These are phyloP conservation scores for Pogostemon cablin DNA, from an alignment of 257 asterid species.

Conservation along the genomic window DNA sequence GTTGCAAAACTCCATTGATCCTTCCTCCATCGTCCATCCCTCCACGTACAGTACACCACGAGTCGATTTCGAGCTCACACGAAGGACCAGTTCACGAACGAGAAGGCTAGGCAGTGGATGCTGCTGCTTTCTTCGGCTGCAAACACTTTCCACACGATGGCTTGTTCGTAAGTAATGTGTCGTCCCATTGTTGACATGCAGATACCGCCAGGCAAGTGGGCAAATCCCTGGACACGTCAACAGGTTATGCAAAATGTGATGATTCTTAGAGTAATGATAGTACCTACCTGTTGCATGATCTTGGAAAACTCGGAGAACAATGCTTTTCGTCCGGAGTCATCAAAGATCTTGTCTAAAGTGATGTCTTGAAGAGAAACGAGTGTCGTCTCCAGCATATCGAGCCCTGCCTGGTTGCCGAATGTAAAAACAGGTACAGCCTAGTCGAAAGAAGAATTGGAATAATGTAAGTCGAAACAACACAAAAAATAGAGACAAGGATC, in stretches of 20 bases:
- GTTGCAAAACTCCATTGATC: slow-evolving; percentile 40
- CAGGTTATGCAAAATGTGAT: not conserved
- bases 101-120: slow-evolving; percentile 85
- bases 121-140: slow-evolving; percentile 63
- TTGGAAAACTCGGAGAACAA: slow-evolving; percentile 74
- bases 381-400: slow-evolving; percentile 95
- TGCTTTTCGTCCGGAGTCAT: slow-evolving; percentile 75
- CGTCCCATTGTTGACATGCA: slow-evolving; percentile 99
- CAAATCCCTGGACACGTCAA: slow-evolving; percentile 58
- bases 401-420: slow-evolving; percentile 92
- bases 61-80: slow-evolving; percentile 38
- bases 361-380: slow-evolving; percentile 89
- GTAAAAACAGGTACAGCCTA: slow-evolving; percentile 87
- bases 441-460: not conserved
- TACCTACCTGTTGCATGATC: slow-evolving; percentile 89
- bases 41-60: not conserved
- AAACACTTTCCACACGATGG: slow-evolving; percentile 89
- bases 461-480: too few relatives aligned
- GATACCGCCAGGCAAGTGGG: slow-evolving; percentile 82
- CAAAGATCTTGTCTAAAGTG: slow-evolving; percentile 80
- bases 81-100: slow-evolving; percentile 95
- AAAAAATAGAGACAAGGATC: not conserved
- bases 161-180: slow-evolving; percentile 86
- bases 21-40: slow-evolving; percentile 15
- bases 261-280: not conserved